phyloP scores from a whole-genome alignment of 2,329 filamentous ascomycete genomes.

The Xylaria sp. region DNA sequence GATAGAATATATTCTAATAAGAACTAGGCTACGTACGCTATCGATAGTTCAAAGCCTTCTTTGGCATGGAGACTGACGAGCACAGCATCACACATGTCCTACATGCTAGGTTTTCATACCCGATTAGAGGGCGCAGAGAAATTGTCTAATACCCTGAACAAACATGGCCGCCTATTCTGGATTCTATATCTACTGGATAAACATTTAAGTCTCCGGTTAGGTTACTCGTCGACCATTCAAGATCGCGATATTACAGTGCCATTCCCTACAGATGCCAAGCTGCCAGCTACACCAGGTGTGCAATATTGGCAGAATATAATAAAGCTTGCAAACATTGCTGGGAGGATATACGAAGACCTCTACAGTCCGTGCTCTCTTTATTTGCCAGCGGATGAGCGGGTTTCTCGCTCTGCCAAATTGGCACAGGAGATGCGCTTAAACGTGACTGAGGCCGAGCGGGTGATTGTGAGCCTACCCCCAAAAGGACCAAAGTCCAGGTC shows the following conservation, averaged over 20 bases:
- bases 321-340: background rate
- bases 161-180: background rate
- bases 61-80: background rate
- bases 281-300: background rate
- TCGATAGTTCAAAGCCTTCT: background rate
- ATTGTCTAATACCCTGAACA: background rate
- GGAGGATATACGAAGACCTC: background rate
- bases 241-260: background rate
- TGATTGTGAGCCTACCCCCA: background rate
- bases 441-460: background rate
- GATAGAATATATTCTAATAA: background rate
- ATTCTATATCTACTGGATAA: slow-evolving; percentile 4
- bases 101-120: background rate
- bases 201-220: background rate
- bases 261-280: background rate
- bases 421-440: background rate
- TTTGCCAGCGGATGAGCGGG: background rate
- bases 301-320: background rate
- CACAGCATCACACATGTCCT: background rate
- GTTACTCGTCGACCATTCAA: background rate
- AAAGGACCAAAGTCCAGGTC: too few species aligned
- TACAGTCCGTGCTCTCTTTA: background rate
- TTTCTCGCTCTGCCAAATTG: background rate
- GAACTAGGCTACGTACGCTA: background rate
- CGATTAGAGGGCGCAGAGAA: background rate